Base-by-base conservation (phyloP, 2,329 filamentous ascomycete genomes). In the Neurospora crassa region DNA sequence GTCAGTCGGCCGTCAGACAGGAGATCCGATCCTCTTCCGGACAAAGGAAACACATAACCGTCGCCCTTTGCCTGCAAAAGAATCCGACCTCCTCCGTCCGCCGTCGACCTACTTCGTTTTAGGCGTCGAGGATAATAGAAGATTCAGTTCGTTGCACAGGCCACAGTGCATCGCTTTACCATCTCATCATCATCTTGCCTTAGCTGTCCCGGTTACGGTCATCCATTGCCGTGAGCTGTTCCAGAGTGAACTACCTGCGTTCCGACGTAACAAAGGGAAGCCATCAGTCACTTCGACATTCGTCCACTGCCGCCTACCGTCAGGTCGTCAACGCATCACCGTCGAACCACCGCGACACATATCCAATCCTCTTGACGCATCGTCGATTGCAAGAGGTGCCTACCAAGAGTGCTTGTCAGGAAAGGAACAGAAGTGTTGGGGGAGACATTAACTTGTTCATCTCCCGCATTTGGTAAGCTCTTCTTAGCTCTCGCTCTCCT, bases 361-460 rank as follows among this genome's bases (percentile, higher is more conserved):
- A 72, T 59, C 53, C 69, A 69, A 29, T 29, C 29, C 29, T 40
- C 67, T 63, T 69, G 20, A 73, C 71, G 74, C 73, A 69, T 71
- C 53, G 72, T 75, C 73, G 75, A 74, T 80, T 75, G 76, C 78
- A 59, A 76, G 78, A 76, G 73, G 72, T 69, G 47, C 70, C 72
- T 14, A 42, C 41, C 74, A 73, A 76, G 78, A 71, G 72, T 72
- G 72, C 69, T 72, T 73, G 74, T 71, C 67, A 69, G 53, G 53
- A 63, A 63, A 68, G 72, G 79, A 79, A 79, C 82, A 82, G 78
- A 74, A 74, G 76, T 80, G 83, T 82, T 84, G 85, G 93, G 93
- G 92, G 94, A 97, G 91, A 94, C 94, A 97, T 97, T 97, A 83
- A 91, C 82, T 97, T 97, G 94, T 97, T 93, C 85, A 92, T 97